phyloP scores from a whole-genome alignment of 495 filamentous ascomycete species.

The Chaetomidium leptoderma region DNA sequence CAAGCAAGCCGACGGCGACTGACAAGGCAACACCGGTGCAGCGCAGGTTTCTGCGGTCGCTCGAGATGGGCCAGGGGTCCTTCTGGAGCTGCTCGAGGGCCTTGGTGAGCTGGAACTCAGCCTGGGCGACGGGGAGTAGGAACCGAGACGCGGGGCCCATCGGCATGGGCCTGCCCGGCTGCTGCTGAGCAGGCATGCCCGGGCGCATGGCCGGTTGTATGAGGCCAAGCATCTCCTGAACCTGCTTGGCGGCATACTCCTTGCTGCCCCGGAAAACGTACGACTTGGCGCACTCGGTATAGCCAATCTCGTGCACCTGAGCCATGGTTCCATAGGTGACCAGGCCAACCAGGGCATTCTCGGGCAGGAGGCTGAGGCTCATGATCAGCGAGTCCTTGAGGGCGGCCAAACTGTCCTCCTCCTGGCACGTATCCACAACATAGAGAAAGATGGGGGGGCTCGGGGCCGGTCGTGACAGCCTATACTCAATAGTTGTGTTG shows the following conservation, averaged over 20 bases:
- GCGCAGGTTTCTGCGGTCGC: constrained; percentile 84
- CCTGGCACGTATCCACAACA: constrained; percentile 97
- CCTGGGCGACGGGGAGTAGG: constrained; percentile 89
- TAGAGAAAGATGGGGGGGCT: constrained; percentile 96
- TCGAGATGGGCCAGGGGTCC: constrained; percentile 96
- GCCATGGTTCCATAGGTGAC: constrained; percentile 98
- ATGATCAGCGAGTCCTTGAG: constrained; percentile 95
- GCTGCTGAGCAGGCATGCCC: constrained; percentile 63
- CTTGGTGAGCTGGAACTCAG: constrained; percentile 97
- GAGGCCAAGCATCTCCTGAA: constrained; percentile 97
- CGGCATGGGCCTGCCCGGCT: constrained; percentile 66
- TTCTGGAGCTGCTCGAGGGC: constrained; percentile 94
- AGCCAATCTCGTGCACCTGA: constrained; percentile 97
- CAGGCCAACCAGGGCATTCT: constrained; percentile 88
- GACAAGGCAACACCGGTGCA: constrained; percentile 96
- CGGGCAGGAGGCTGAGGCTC: constrained; percentile 91
- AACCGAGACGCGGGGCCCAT: constrained; percentile 85
- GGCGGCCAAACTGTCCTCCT: constrained; percentile 93
- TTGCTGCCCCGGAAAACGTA: constrained; percentile 98
- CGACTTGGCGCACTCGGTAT: constrained; percentile 97
- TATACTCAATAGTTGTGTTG: constrained; percentile 97
- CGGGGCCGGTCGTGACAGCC: constrained; percentile 84
- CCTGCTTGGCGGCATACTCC: constrained; percentile 92
- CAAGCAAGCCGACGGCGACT: constrained; percentile 87
- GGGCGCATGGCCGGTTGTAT: constrained; percentile 65